Conservation (phyloP, 768 basidiomycete genomes). For the Mycena epipterygia region DNA sequence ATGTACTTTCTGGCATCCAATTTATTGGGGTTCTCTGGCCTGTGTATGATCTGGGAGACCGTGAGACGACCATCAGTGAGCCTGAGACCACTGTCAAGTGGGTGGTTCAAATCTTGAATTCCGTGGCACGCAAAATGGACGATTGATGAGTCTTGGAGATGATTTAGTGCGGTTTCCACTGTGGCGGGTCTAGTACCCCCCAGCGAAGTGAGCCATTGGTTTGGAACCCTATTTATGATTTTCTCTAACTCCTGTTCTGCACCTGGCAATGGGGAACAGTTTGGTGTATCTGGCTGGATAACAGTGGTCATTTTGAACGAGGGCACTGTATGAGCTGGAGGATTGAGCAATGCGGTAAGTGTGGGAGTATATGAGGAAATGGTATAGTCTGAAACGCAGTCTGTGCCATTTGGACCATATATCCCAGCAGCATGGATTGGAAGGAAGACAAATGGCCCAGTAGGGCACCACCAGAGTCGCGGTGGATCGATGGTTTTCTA, state of each 20-base stretch:
- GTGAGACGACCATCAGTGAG: slow-evolving; percentile 33
- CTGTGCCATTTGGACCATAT: slow-evolving; percentile 10
- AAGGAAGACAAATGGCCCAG: slow-evolving; percentile 9
- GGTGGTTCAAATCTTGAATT: slow-evolving; percentile 39
- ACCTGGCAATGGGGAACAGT: background rate
- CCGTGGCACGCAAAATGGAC: slow-evolving; percentile 52
- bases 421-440: slow-evolving; percentile 35
- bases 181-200: too few relatives aligned
- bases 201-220: background rate
- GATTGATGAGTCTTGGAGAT: slow-evolving; percentile 21
- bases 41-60: slow-evolving; percentile 41
- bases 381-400: slow-evolving; percentile 25
- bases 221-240: background rate
- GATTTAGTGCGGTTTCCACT: background rate
- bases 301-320: slow-evolving; percentile 16
- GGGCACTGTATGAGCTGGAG: background rate
- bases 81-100: too few relatives aligned
- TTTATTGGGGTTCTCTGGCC: background rate
- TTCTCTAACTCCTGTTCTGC: slow-evolving; percentile 1
- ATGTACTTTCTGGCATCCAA: background rate
- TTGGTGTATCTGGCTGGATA: slow-evolving; percentile 1
- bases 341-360: too few relatives aligned
- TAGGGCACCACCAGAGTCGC: slow-evolving; percentile 15
- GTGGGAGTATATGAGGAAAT: too few relatives aligned
- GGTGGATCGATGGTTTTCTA: background rate